Conservation (phyloP, 2,329 filamentous ascomycete genomes). For the Trichocomaceae sp. region DNA sequence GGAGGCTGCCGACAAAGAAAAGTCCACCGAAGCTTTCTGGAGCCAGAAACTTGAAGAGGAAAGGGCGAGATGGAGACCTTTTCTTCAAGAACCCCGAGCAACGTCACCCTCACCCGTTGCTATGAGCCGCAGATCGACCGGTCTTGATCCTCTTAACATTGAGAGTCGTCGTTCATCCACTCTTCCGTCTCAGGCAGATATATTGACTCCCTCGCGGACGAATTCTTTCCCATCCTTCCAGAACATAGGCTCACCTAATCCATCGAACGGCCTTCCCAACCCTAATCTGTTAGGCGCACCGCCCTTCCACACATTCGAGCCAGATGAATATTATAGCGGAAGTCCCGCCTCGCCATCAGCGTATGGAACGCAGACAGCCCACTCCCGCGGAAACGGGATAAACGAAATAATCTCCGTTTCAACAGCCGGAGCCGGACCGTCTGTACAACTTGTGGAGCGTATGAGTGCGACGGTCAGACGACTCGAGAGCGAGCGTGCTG, state of each 20-base stretch:
- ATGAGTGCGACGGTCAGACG: conserved; percentile 91
- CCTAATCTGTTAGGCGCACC: conserved; percentile 26
- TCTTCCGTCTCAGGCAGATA: conserved; percentile 30
- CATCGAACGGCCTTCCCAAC: conserved; percentile 19
- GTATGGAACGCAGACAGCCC: conserved; percentile 30
- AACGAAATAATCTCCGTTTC: conserved; percentile 85
- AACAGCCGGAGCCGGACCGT: conserved; percentile 82
- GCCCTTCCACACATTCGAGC: conserved; percentile 39
- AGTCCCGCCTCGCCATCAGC: conserved; percentile 34
- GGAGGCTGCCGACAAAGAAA: conserved; percentile 54
- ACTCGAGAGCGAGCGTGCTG: conserved; percentile 85
- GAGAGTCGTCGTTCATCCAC: conserved; percentile 36
- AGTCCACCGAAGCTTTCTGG: conserved; percentile 51
- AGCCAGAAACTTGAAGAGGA: conserved; percentile 59
- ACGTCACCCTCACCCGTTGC: conserved; percentile 40
- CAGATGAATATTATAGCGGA: conserved; percentile 40
- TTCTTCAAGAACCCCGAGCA: conserved; percentile 31
- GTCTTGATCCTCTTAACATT: conserved; percentile 32
- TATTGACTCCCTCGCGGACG: conserved; percentile 40
- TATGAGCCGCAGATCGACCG: conserved; percentile 35
- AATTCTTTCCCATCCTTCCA: conserved; percentile 34
- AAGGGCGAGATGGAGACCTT: conserved; percentile 50
- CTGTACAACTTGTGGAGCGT: conserved; percentile 88
- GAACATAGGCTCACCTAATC: conserved; percentile 24
- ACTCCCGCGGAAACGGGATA: conserved; percentile 50